These are phyloP conservation scores for Pneumocystis carinii DNA, from an alignment of 1,139 yeast species.

Conservation along the genomic window DNA sequence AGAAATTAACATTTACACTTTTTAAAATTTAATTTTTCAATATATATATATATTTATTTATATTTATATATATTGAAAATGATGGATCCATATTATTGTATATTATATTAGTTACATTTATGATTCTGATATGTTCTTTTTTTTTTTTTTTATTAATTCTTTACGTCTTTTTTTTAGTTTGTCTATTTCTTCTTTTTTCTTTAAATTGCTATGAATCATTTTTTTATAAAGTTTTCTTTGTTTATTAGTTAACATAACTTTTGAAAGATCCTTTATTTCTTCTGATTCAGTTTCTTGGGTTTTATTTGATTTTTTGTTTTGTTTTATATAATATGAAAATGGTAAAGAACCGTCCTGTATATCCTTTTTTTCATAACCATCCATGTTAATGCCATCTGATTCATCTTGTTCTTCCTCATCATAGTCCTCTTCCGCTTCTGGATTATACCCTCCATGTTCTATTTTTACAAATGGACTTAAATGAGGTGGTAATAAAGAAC, in stretches of 20 bases:
- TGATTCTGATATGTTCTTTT: background rate
- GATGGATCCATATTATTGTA: background rate
- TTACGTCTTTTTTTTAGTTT: conserved; percentile 28
- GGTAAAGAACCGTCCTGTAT: conserved; percentile 48
- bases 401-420: conserved; percentile 39
- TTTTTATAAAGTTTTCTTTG: conserved; percentile 87
- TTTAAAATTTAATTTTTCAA: background rate
- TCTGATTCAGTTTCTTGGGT: conserved; percentile 17
- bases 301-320: conserved; percentile 20
- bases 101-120: background rate
- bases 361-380: conserved; percentile 86
- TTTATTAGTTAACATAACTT: conserved; percentile 95
- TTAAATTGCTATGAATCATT: conserved; percentile 84
- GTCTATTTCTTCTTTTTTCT: conserved; percentile 68
- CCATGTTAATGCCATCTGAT: conserved; percentile 45
- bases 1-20: background rate
- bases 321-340: conserved; percentile 20
- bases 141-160: background rate
- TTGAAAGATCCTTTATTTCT: conserved; percentile 75
- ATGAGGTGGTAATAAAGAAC: conserved; percentile 92
- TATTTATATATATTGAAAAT: background rate
- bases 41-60: too few species aligned
- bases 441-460: conserved; percentile 80
- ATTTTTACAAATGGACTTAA: conserved; percentile 84
- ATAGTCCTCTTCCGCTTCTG: conserved; percentile 43